Evolutionary conservation across 2,329 filamentous ascomycete species (phyloP), one percentile per base, ranked within the genome.

Genomic region (Exophiala sp.): DNA sequence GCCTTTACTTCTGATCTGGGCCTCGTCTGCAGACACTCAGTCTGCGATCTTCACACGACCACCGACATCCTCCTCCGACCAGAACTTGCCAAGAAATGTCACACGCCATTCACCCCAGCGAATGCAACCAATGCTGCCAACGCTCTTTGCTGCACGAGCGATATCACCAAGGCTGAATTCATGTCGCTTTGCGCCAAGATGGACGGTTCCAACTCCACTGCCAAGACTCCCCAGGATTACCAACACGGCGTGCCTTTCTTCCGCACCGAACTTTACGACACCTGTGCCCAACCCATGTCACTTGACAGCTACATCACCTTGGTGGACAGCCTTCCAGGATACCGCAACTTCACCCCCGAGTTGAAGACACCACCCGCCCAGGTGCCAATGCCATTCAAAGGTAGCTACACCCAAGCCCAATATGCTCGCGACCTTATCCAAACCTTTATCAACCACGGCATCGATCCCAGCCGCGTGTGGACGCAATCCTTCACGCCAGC

Each of bases 141-240:
- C 12, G 85, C 84, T 10, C 81, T 80, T 60, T 89, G 86, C 75
- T 89, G 86, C 75, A 88, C 86, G 2, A 83, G 78, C 62, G 86
- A 89, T 65, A 81, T 89, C 64, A 88, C 85, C 1, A 71, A 86
- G 34, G 75, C 75, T 42, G 86, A 89, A 69, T 88, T 82, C 75
- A 81, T 83, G 69, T 74, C 77, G 4, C 78, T 89, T 4, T 89
- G 86, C 71, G 79, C 79, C 64, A 88, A 87, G 71, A 87, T 87
- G 83, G 86, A 89, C 64, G 80, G 80, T 46, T 79, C 71, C 65
- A 83, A 86, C 63, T 43, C 68, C 75, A 59, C 77, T 72, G 42
- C 83, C 33, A 78, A 78, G 16, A 87, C 78, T 1, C 71, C 80
- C 0, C 68, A 74, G 35, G 78, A 81, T 60, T 86, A 78, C 71